Percentiles rank a stretch among this genome's conserved stretches.
Evolutionary conservation across 139 green algal species (phyloP).

Genomic region (Penium margaritaceum): DNA sequence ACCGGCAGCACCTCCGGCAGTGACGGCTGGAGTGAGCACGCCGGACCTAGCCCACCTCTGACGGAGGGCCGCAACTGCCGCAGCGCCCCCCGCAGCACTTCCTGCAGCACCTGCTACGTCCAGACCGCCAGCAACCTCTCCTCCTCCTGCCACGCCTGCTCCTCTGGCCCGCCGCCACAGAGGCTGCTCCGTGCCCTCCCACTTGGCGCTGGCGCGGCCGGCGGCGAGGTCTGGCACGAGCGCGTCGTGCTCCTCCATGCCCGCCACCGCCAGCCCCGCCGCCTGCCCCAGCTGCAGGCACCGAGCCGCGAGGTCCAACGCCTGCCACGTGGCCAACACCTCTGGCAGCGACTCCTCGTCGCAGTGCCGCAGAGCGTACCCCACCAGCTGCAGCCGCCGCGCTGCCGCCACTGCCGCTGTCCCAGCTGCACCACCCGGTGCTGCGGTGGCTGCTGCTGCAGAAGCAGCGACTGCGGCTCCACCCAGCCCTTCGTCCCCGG

Average conservation of each 20-base stretch:
- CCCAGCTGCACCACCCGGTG: not conserved
- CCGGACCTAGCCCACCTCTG: too few species aligned
- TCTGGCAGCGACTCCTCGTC: conserved; percentile 23
- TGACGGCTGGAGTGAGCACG: too few species aligned
- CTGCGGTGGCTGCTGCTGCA: not conserved
- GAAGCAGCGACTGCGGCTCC: too few species aligned
- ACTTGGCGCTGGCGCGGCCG: not conserved
- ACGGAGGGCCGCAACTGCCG: not conserved
- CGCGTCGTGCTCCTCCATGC: conserved; percentile 12
- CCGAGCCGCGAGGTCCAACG: not conserved
- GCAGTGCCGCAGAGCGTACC: conserved; percentile 32
- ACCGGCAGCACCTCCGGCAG: too few species aligned
- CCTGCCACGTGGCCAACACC: conserved; percentile 27
- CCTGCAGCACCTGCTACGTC: not conserved
- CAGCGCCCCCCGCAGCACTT: too few species aligned
- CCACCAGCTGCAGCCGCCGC: conserved; percentile 5
- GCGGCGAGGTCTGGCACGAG: conserved; percentile 5
- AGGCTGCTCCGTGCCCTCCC: not conserved
- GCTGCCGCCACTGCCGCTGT: not conserved
- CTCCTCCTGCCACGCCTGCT: not conserved
- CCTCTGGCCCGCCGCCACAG: not conserved
- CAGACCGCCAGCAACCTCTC: too few species aligned
- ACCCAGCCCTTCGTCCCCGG: too few species aligned
- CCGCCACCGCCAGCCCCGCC: conserved; percentile 8
- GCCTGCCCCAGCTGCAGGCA: conserved; percentile 8